These are phyloP conservation scores for Hemileccinum rubropunctum DNA, from an alignment of 768 basidiomycete species.

Conservation along the genomic window DNA sequence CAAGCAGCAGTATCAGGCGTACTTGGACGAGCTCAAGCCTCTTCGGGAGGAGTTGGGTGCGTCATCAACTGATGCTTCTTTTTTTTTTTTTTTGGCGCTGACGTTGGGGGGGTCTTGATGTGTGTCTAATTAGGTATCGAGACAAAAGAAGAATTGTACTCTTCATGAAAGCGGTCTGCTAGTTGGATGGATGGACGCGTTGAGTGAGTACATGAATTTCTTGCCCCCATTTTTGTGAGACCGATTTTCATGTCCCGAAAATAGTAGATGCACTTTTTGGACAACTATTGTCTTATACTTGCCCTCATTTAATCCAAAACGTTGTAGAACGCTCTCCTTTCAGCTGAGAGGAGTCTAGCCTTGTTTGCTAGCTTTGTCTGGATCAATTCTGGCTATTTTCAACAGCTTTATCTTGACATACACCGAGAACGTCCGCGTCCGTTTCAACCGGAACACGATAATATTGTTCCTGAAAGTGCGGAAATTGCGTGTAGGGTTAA, in stretches of 20 bases:
- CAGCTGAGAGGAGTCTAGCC: neutral
- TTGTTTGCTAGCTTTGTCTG: neutral
- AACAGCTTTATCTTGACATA: neutral
- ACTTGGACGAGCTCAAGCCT: constrained; percentile 86
- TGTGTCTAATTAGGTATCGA: constrained; percentile 43
- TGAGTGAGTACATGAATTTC: constrained; percentile 12
- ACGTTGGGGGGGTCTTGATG: neutral
- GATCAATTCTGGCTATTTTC: neutral
- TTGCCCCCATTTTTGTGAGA: neutral
- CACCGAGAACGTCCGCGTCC: neutral
- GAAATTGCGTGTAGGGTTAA: neutral
- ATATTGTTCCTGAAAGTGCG: neutral
- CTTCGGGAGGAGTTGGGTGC: constrained; percentile 90
- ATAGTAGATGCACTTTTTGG: constrained; percentile 27
- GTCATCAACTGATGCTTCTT: constrained; percentile 7
- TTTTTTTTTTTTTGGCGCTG: neutral
- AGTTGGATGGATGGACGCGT: constrained; percentile 11
- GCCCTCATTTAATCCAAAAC: constrained; percentile 19
- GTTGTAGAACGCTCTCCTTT: constrained; percentile 1
- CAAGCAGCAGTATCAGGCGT: constrained; percentile 90
- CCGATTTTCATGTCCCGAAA: constrained; percentile 3
- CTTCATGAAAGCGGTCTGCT: constrained; percentile 32
- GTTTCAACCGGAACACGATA: neutral
- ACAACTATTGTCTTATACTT: constrained; percentile 18
- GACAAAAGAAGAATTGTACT: constrained; percentile 64